Conservation (phyloP, 2,329 filamentous ascomycete genomes). For the Alternaria novae-zelandiae region DNA sequence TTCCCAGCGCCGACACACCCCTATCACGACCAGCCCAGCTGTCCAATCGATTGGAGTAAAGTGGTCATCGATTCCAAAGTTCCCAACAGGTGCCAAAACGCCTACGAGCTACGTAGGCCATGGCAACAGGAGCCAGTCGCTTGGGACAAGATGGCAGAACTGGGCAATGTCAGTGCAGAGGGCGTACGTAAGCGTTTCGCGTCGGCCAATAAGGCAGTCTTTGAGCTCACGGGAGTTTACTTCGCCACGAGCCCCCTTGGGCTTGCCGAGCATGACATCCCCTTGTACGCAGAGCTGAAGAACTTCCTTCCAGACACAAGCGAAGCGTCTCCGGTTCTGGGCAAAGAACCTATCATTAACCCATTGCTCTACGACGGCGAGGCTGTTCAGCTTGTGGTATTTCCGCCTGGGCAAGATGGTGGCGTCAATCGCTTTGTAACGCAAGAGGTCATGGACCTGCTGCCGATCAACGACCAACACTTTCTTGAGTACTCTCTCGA, state of each 20-base stretch:
- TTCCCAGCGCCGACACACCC: neutral
- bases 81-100: neutral
- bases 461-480: neutral
- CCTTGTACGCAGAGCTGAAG: neutral
- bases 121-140: neutral
- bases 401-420: neutral
- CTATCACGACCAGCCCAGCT: neutral
- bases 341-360: neutral
- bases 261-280: slow-evolving; percentile 2
- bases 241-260: slow-evolving; percentile 9
- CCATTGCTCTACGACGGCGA: neutral
- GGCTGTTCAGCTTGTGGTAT: neutral
- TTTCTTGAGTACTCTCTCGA: neutral
- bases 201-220: slow-evolving; percentile 12
- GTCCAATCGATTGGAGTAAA: neutral
- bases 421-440: neutral
- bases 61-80: neutral
- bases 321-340: neutral
- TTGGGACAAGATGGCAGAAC: neutral
- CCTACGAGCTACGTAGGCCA: neutral
- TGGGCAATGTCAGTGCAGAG: slow-evolving; percentile 3
- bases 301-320: neutral
- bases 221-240: slow-evolving; percentile 16
- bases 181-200: slow-evolving; percentile 18
- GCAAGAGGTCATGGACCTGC: neutral